Base-by-base conservation (phyloP, 176 grass and related monocot genomes). In the Oryza brachyantha region DNA sequence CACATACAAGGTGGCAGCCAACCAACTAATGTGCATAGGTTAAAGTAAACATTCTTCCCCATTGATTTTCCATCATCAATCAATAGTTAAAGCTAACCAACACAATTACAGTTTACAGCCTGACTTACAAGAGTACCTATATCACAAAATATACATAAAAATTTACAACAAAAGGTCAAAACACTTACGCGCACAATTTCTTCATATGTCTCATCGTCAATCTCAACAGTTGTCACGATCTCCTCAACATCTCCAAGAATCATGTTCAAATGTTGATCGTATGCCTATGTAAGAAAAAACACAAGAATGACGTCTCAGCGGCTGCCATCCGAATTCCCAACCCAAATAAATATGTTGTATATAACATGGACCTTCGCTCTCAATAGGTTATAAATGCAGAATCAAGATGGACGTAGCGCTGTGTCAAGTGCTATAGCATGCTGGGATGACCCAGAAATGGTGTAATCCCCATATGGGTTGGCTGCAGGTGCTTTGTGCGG, bases 231-330 rank as follows among this genome's bases (percentile, higher is more conserved):
- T 79, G 92, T 96, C 64, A 99, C 88, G 17, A 93, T 82, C 90
- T 99, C 92, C 84, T 99, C 96, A 17, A 99, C 96, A 83, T 99
- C 96, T 74, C 96, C 96, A 78, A 99, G 90, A 52, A 99, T 99
- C 96, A 99, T 99, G 85, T 99, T 99, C 28, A 99, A 87, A 70
- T 96, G 96, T 50, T 99, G 96, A 87, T 99, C 96, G 35, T 99
- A 99, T 5, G 96, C 96, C 96, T 99, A 73, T 17, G 80, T 69
- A 86, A 75, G n/a, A n/a, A 57, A 64, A 38, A 3, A n/a, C 5
- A 43, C 21, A 43, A 3, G 19, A 25, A 62, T 48, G 8, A 69
- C 48, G 75, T 7, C 8, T 75, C 54, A 79, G 42, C 1, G n/a
- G 43, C 62, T 12, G 27, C 32, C 36, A 59, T 63, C 5, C 17